These are phyloP conservation scores for Candida nitratophila DNA, from an alignment of 805 yeast species.

Conservation along the genomic window DNA sequence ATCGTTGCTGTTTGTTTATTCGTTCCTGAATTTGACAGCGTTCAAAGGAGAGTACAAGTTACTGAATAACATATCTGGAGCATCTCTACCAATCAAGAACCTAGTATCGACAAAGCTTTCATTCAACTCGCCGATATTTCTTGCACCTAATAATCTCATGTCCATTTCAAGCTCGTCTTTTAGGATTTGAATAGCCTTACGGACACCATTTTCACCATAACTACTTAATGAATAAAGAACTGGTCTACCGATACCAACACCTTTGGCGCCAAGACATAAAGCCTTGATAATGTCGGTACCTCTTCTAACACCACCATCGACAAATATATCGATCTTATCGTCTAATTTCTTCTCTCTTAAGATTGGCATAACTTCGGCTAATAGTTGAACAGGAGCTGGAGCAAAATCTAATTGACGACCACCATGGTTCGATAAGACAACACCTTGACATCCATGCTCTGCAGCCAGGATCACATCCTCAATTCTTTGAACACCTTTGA, in stretches of 20 bases:
- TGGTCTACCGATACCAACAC: constrained; percentile 67
- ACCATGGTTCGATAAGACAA: constrained; percentile 85
- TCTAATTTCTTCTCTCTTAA: constrained; percentile 39
- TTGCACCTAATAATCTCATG: constrained; percentile 76
- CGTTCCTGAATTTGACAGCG: constrained; percentile 23
- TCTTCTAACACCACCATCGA: constrained; percentile 67
- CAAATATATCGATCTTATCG: constrained; percentile 47
- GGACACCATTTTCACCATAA: constrained; percentile 61
- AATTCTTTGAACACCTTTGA: constrained; percentile 80
- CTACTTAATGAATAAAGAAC: constrained; percentile 56
- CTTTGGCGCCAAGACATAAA: constrained; percentile 60
- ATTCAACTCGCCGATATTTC: constrained; percentile 49
- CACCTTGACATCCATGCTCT: constrained; percentile 65
- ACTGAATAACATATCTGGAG: constrained; percentile 24
- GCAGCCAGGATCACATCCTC: constrained; percentile 74
- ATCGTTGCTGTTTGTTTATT: constrained; percentile 9
- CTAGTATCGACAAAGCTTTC: constrained; percentile 54
- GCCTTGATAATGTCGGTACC: constrained; percentile 65
- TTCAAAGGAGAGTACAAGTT: constrained; percentile 22
- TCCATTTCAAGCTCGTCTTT: constrained; percentile 67
- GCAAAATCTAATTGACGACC: constrained; percentile 84
- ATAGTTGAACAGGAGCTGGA: constrained; percentile 67
- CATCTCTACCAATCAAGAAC: constrained; percentile 25
- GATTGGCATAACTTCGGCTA: constrained; percentile 61
- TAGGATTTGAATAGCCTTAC: constrained; percentile 51